Evolutionary conservation across 139 green algal genomes (phyloP), one percentile per base, ranked within the genome.

Genomic region (Coelastrella sp.): DNA sequence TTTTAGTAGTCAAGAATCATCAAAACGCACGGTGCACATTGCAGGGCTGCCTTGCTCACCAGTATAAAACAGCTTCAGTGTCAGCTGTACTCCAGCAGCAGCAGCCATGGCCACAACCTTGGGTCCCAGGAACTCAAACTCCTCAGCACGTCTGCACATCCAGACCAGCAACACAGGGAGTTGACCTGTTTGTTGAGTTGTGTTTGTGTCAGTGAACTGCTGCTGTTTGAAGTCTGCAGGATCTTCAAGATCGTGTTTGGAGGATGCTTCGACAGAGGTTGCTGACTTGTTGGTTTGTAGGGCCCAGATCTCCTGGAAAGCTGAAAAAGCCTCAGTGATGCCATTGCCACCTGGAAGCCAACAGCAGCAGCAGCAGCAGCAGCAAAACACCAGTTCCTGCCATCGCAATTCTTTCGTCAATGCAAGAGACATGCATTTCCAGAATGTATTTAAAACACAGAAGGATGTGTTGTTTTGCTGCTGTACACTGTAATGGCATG

Each of bases 291-390:
- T n/a, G n/a, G n/a, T n/a, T n/a, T n/a, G n/a, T 43, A 38, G 32
- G 43, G 66, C 66, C n/a, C 32, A 37, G 38, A 79, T 40, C 69
- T 79, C 38, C 40, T 38, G 25, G 9, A 79, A 32, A 23, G 60
- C 69, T 41, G 69, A 62, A 7, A 62, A 38, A 11, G 69, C 69
- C 17, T 41, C 21, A 5, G 69, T 63, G 41, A 79, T 38, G 41
- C 69, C 48, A 57, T 62, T 79, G n/a, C 69, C 69, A 27, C 69
- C 69, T 79, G 69, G 15, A 79, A 23, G 8, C n/a, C n/a, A n/a
- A n/a, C n/a, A n/a, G n/a, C n/a, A n/a, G 48, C 48, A 59, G 57
- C 57, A 34, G 57, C 23, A 66, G 7, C 23, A 34, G 27, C 57
- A 66, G 57, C 19, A 27, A 66, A 34, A n/a, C 6, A 66, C 19